A percentile compares a stretch with the other conserved stretches of the same genome.
Conservation (phyloP, 352 stramenopile species). For the Pilasporangium apinafurcum region DNA sequence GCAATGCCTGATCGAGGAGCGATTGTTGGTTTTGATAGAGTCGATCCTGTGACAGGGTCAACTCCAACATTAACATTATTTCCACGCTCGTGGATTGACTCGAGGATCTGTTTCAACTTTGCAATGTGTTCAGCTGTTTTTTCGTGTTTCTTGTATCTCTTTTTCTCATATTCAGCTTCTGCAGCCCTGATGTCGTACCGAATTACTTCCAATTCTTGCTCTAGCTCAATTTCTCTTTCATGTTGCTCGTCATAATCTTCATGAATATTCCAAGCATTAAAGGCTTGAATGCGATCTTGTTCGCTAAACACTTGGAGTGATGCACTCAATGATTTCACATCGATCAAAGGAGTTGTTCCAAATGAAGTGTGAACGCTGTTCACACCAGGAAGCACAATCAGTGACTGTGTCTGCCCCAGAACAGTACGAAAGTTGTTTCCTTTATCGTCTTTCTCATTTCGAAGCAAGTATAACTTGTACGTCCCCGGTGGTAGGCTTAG, state of each 20-base stretch:
- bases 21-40: neutral
- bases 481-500: conserved; percentile 35
- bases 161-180: neutral
- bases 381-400: conserved; percentile 32
- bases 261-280: conserved; percentile 6
- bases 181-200: conserved; percentile 11
- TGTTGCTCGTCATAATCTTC: conserved; percentile 18
- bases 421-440: conserved; percentile 19
- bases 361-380: conserved; percentile 56
- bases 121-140: conserved; percentile 5
- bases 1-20: neutral
- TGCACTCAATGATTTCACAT: conserved; percentile 34
- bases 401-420: conserved; percentile 15
- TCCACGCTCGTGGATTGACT: neutral
- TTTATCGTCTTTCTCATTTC: conserved; percentile 19
- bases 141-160: conserved; percentile 12
- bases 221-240: conserved; percentile 13
- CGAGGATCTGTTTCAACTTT: conserved; percentile 3
- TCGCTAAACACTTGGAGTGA: conserved; percentile 26
- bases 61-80: too few relatives aligned
- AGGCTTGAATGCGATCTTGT: conserved; percentile 11
- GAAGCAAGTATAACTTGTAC: conserved; percentile 38
- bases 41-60: too few relatives aligned
- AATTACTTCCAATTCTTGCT: conserved; percentile 34
- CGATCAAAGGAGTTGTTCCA: conserved; percentile 47